A percentile compares a stretch with the other conserved stretches of the same genome.
These are phyloP conservation scores for Plenodomus lindquistii DNA, from an alignment of 2,329 filamentous ascomycete species.

Conservation along the genomic window DNA sequence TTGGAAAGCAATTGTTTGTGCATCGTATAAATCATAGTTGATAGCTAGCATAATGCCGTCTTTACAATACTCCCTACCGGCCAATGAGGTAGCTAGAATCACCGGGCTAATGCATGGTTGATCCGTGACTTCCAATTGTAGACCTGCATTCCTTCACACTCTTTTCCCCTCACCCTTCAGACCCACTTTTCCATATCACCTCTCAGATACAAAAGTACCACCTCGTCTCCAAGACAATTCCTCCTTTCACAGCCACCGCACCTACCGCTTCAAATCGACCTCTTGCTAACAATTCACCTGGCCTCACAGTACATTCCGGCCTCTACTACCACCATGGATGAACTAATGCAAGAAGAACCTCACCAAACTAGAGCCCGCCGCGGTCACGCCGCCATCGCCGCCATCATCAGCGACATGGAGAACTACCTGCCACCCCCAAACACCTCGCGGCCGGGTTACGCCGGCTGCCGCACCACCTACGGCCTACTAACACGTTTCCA, in stretches of 20 bases:
- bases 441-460: constrained; percentile 16
- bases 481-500: constrained; percentile 20
- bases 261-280: background rate
- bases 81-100: background rate
- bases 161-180: background rate
- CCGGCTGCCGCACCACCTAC: constrained; percentile 20
- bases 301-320: background rate
- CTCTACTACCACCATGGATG: background rate
- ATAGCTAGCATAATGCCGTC: too few relatives aligned
- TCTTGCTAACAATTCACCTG: background rate
- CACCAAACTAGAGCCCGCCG: background rate
- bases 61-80: too few relatives aligned
- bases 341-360: too few relatives aligned
- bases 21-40: too few relatives aligned
- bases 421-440: constrained; percentile 20
- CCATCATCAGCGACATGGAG: constrained; percentile 14
- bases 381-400: background rate
- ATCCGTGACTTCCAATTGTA: background rate
- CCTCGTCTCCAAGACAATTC: background rate
- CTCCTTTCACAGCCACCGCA: background rate
- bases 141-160: background rate
- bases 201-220: background rate
- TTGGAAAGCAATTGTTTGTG: background rate
- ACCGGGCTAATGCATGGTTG: background rate
- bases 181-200: background rate